phyloP scores from a whole-genome alignment of 208 protist genomes.

The Leishmania arabica region DNA sequence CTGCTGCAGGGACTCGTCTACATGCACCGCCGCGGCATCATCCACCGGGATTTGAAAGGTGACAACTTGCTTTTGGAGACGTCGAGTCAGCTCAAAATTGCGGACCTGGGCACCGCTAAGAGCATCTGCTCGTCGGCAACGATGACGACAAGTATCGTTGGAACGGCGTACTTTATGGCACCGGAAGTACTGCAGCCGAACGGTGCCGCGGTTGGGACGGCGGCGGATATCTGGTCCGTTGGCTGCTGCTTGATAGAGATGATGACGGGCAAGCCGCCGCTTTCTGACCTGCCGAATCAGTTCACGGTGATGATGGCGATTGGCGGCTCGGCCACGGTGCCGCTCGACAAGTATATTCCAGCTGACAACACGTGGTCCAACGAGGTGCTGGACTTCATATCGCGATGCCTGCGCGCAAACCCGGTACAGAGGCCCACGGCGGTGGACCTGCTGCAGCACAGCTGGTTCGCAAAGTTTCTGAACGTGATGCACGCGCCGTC shows the following conservation, averaged over 20 bases:
- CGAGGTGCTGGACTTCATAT: constrained; percentile 61
- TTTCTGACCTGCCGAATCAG: constrained; percentile 66
- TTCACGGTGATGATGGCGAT: constrained; percentile 85
- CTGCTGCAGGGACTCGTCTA: constrained; percentile 85
- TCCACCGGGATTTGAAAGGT: constrained; percentile 93
- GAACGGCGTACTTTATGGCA: constrained; percentile 93
- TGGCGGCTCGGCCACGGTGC: constrained; percentile 46
- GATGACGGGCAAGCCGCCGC: constrained; percentile 72
- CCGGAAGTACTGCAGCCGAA: constrained; percentile 82
- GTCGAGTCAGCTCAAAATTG: constrained; percentile 76
- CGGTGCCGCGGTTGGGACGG: constrained; percentile 16
- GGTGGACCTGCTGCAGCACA: constrained; percentile 57
- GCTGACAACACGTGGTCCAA: constrained; percentile 49
- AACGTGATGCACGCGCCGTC: not conserved
- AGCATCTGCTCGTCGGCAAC: constrained; percentile 31
- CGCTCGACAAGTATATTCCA: constrained; percentile 67
- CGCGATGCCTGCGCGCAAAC: constrained; percentile 61
- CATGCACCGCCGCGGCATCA: constrained; percentile 80
- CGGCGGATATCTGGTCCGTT: constrained; percentile 92
- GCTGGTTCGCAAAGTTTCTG: constrained; percentile 53
- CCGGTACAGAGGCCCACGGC: constrained; percentile 53
- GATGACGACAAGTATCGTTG: constrained; percentile 50
- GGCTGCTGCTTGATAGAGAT: constrained; percentile 93
- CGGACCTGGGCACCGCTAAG: constrained; percentile 83
- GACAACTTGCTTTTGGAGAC: constrained; percentile 91